Conservation (phyloP, 257 asterid species). For the Thymus quinquecostatus region DNA sequence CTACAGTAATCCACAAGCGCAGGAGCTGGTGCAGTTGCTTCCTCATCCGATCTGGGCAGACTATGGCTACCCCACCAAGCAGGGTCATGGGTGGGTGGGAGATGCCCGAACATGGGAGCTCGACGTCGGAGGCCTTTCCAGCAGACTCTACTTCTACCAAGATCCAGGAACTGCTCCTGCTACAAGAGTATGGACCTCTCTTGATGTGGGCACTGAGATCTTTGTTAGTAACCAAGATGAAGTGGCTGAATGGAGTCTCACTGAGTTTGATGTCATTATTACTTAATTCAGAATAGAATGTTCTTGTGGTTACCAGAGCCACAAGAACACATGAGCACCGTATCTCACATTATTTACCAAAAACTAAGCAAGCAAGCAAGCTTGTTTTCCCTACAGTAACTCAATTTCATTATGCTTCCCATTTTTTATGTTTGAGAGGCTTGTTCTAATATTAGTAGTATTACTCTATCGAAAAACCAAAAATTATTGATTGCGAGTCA, state of each 20-base stretch:
- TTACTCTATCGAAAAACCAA: neutral
- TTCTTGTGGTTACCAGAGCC: neutral
- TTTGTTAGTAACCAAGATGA: conserved; percentile 67
- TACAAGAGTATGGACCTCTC: conserved; percentile 74
- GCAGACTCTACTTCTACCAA: conserved; percentile 72
- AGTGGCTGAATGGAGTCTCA: conserved; percentile 77
- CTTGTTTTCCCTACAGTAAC: neutral
- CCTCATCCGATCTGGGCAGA: conserved; percentile 76
- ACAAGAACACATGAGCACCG: conserved; percentile 1
- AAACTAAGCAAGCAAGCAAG: conserved; percentile 8
- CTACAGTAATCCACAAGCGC: conserved; percentile 72
- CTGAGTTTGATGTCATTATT: conserved; percentile 65
- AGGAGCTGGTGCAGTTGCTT: conserved; percentile 64
- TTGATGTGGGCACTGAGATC: conserved; percentile 80
- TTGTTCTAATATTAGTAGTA: neutral
- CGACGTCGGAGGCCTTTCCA: conserved; percentile 72
- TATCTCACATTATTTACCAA: conserved; percentile 7
- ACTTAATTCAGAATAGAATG: conserved; percentile 30
- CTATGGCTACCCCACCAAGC: conserved; percentile 72
- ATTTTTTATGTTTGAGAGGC: neutral
- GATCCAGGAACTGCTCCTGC: conserved; percentile 71
- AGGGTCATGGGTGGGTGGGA: conserved; percentile 68
- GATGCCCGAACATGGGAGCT: conserved; percentile 61
- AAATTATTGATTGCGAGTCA: neutral
- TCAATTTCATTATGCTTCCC: neutral